These are phyloP conservation scores for Erodium chrysanthum DNA, from an alignment of 441 rosid genomes.

Conservation along the genomic window DNA sequence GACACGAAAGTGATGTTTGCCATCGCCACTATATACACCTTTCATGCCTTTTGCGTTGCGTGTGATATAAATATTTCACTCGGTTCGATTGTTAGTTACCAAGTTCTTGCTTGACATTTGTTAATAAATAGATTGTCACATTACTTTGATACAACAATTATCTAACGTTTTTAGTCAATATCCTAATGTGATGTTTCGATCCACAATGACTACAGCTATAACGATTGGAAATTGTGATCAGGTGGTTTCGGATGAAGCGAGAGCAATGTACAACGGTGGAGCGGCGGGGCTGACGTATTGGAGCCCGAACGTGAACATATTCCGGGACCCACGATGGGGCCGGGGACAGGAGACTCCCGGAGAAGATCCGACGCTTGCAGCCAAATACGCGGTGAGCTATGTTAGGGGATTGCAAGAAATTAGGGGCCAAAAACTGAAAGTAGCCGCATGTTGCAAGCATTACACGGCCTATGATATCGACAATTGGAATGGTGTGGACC, in stretches of 20 bases:
- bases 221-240: too few relatives aligned
- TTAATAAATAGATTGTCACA: too few relatives aligned
- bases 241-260: constrained; percentile 93
- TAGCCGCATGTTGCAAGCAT: constrained; percentile 88
- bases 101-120: too few relatives aligned
- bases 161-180: too few relatives aligned
- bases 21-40: background rate
- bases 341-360: constrained; percentile 96
- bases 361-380: constrained; percentile 73
- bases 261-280: constrained; percentile 96
- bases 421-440: constrained; percentile 46
- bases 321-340: constrained; percentile 96
- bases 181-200: too few relatives aligned
- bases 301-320: constrained; percentile 91
- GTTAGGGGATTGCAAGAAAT: constrained; percentile 27
- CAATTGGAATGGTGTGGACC: constrained; percentile 83
- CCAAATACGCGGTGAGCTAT: constrained; percentile 70
- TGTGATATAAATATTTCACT: background rate
- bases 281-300: constrained; percentile 78
- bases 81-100: background rate
- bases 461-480: constrained; percentile 92
- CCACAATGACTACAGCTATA: too few relatives aligned
- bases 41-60: background rate
- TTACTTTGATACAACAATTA: too few relatives aligned
- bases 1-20: background rate